Conservation (phyloP, 2,329 filamentous ascomycete species). For the Clarireedia paspali region DNA sequence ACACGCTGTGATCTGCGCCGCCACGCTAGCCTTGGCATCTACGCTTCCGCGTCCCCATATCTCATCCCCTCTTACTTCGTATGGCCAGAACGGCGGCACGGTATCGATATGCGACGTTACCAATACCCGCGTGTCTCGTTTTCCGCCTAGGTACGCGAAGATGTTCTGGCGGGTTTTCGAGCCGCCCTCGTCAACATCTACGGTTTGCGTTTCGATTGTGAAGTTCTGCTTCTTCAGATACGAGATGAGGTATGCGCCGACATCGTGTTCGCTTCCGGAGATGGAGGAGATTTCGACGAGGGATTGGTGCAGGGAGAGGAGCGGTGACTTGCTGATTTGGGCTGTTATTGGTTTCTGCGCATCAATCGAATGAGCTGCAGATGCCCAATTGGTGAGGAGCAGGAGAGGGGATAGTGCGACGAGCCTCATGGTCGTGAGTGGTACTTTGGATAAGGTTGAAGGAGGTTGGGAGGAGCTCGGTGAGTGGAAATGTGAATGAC, state of each 20-base stretch:
- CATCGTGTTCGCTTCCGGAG: conserved; percentile 49
- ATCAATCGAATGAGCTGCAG: conserved; percentile 11
- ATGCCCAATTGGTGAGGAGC: conserved; percentile 13
- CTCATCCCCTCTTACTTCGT: conserved; percentile 32
- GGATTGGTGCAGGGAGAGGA: conserved; percentile 54
- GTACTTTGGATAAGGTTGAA: not conserved
- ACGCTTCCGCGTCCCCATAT: conserved; percentile 70
- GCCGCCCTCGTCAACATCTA: conserved; percentile 21
- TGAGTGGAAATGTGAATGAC: not conserved
- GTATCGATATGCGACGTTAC: conserved; percentile 60
- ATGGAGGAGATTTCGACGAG: conserved; percentile 58
- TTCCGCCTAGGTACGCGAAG: conserved; percentile 47
- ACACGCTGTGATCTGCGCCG: conserved; percentile 65
- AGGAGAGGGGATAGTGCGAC: conserved; percentile 8
- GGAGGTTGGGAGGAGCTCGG: not conserved
- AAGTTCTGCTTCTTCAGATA: conserved; percentile 52
- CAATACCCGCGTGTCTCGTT: conserved; percentile 41
- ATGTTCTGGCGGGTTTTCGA: conserved; percentile 42
- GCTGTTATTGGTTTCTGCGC: conserved; percentile 15
- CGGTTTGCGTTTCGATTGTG: conserved; percentile 51
- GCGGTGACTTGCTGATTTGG: conserved; percentile 10
- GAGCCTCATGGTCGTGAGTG: conserved; percentile 17
- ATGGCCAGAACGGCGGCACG: conserved; percentile 43
- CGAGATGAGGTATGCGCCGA: conserved; percentile 48
- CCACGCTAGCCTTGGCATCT: conserved; percentile 63